Percentiles rank a stretch among this genome's conserved stretches.
phyloP scores from a whole-genome alignment of 257 asterid genomes.

The Petunia secreta region DNA sequence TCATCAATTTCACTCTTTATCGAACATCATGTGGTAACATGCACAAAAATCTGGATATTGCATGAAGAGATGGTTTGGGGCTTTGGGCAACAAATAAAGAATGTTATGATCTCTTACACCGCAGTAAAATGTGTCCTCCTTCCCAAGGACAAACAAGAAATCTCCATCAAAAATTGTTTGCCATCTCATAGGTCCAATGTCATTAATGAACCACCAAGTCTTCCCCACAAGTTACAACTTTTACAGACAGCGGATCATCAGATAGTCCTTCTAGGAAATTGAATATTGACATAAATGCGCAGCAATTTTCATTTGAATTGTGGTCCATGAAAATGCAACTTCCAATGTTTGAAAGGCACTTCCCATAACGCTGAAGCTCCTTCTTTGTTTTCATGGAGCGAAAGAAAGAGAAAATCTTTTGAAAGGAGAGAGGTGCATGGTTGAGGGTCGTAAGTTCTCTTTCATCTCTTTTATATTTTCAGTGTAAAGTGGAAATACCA shows the following conservation, averaged over 20 bases:
- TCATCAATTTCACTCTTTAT: conserved; percentile 15
- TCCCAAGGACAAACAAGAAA: neutral
- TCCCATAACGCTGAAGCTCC: neutral
- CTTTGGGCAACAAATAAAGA: neutral
- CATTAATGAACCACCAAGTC: neutral
- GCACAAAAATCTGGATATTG: neutral
- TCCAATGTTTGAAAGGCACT: no score
- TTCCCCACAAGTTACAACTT: neutral
- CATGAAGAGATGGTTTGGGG: neutral
- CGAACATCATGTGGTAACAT: neutral
- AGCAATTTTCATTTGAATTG: no score
- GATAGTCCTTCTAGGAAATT: no score
- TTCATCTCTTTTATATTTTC: no score
- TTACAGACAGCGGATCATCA: neutral
- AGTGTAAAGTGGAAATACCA: neutral
- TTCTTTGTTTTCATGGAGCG: neutral
- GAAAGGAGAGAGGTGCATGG: neutral
- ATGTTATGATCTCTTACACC: neutral
- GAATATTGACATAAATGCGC: no score
- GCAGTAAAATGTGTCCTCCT: conserved; percentile 18
- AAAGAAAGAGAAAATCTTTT: neutral
- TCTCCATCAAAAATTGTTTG: neutral
- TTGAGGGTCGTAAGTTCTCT: neutral
- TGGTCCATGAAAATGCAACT: no score
- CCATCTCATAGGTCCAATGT: neutral